These are phyloP conservation scores for Phytophthora gonapodyides DNA, from an alignment of 352 stramenopile species.

Conservation along the genomic window DNA sequence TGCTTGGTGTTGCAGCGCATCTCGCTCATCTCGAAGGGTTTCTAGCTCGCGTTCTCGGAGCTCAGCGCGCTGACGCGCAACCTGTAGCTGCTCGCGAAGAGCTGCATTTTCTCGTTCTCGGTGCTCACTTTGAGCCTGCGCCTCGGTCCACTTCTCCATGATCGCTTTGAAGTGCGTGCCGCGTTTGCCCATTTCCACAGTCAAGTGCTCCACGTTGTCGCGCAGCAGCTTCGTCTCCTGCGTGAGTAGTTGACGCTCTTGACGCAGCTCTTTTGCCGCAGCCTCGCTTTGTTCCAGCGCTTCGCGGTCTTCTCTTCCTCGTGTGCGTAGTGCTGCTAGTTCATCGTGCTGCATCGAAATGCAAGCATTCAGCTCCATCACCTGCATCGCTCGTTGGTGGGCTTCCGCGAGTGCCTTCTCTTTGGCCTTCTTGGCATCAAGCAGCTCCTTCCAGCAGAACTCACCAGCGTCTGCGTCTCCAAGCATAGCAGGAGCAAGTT, in stretches of 20 bases:
- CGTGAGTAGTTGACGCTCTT: constrained; percentile 52
- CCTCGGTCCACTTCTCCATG: constrained; percentile 77
- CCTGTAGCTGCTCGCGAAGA: constrained; percentile 60
- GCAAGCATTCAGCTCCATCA: constrained; percentile 73
- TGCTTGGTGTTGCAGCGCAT: constrained; percentile 64
- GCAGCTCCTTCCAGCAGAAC: constrained; percentile 63
- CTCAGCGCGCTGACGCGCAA: constrained; percentile 43
- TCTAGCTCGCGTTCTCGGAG: constrained; percentile 45
- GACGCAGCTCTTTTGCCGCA: constrained; percentile 43
- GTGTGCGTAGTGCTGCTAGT: constrained; percentile 52
- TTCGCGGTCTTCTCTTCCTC: constrained; percentile 41
- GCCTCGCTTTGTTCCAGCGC: constrained; percentile 51
- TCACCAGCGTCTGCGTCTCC: constrained; percentile 36
- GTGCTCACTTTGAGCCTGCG: constrained; percentile 63
- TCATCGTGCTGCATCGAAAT: constrained; percentile 84
- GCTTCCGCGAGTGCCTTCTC: constrained; percentile 62
- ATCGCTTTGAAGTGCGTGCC: constrained; percentile 64
- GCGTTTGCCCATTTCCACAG: constrained; percentile 59
- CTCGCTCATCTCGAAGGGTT: constrained; percentile 57
- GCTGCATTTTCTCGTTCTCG: constrained; percentile 56
- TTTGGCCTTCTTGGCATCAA: constrained; percentile 55
- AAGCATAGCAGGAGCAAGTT: constrained; percentile 19
- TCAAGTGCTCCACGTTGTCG: constrained; percentile 57
- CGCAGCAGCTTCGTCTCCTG: constrained; percentile 62
- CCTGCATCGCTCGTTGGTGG: constrained; percentile 59